These are phyloP conservation scores for Brettanomyces sp. DNA, from an alignment of 805 yeast species.

Conservation along the genomic window DNA sequence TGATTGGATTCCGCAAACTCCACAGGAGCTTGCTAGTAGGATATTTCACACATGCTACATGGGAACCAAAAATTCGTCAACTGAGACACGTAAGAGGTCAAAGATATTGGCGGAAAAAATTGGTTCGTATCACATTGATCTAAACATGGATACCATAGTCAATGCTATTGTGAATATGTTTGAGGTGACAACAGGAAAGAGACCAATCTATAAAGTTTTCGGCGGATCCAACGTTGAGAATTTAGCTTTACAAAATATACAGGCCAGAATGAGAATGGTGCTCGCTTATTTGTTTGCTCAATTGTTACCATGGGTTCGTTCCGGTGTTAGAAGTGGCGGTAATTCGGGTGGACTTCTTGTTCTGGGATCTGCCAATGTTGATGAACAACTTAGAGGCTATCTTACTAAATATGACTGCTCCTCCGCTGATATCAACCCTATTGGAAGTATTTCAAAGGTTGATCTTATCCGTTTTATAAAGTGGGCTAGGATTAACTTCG, in stretches of 20 bases:
- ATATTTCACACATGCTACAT: conserved; percentile 87
- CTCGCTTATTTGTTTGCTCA: conserved; percentile 89
- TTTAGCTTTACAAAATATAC: conserved; percentile 91
- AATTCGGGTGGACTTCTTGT: conserved; percentile 77
- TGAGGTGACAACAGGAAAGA: conserved; percentile 83
- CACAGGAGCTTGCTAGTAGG: conserved; percentile 65
- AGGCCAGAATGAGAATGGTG: conserved; percentile 94
- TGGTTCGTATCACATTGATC: conserved; percentile 84
- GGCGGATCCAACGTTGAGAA: conserved; percentile 93
- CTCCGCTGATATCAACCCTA: conserved; percentile 94
- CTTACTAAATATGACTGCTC: conserved; percentile 96
- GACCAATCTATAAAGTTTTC: conserved; percentile 80
- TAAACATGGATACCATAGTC: conserved; percentile 86
- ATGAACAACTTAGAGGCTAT: conserved; percentile 92
- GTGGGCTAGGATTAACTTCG: conserved; percentile 62
- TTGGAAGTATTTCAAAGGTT: conserved; percentile 96
- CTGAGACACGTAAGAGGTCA: conserved; percentile 79
- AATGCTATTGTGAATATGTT: conserved; percentile 64
- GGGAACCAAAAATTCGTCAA: conserved; percentile 93
- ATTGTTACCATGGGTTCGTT: conserved; percentile 86
- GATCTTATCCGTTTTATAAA: conserved; percentile 81
- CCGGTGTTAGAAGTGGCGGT: conserved; percentile 26
- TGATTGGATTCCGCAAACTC: conserved; percentile 60
- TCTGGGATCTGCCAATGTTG: conserved; percentile 94
- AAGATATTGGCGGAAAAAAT: conserved; percentile 61